Percentiles rank a stretch among this genome's conserved stretches.
Evolutionary conservation across 768 basidiomycete genomes (phyloP).

Genomic region (Pleurotus eryngii): DNA sequence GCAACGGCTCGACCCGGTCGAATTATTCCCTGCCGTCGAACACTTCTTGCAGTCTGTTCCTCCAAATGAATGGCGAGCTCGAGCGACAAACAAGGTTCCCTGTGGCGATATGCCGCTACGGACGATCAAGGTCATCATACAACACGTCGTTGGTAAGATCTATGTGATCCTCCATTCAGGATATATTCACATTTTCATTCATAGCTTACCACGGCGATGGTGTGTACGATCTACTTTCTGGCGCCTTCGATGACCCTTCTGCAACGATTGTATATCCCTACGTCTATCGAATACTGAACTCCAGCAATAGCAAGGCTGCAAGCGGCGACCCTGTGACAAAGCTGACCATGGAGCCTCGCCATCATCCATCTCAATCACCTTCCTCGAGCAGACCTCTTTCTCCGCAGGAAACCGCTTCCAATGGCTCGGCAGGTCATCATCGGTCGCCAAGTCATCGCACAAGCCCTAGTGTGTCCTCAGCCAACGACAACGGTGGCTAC

Average conservation of each 20-base stretch:
- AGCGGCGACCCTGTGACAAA: conserved; percentile 34
- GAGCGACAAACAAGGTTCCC: conserved; percentile 87
- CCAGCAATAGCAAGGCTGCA: conserved; percentile 41
- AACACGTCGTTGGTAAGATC: conserved; percentile 89
- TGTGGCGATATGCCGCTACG: conserved; percentile 97
- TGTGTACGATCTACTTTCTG: conserved; percentile 86
- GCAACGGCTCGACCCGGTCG: conserved; percentile 76
- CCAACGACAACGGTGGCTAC: conserved; percentile 51
- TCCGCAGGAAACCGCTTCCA: conserved; percentile 58
- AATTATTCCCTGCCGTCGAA: conserved; percentile 89
- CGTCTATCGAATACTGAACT: conserved; percentile 87
- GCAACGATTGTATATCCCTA: conserved; percentile 97
- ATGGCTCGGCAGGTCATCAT: conserved; percentile 44
- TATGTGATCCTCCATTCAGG: background rate
- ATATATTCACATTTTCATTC: conserved; percentile 10
- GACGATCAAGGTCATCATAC: conserved; percentile 97
- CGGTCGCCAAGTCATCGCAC: conserved; percentile 61
- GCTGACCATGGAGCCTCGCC: conserved; percentile 32
- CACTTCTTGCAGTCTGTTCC: conserved; percentile 91
- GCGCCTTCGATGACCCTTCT: conserved; percentile 93
- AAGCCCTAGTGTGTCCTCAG: conserved; percentile 67
- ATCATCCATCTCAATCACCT: conserved; percentile 49
- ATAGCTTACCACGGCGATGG: conserved; percentile 82
- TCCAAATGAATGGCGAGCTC: conserved; percentile 93
- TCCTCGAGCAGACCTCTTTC: conserved; percentile 70